Evolutionary conservation across 192 early-diverging fungal species (phyloP), one percentile per base, ranked within the genome.

Genomic region (Coemansia sp.): DNA sequence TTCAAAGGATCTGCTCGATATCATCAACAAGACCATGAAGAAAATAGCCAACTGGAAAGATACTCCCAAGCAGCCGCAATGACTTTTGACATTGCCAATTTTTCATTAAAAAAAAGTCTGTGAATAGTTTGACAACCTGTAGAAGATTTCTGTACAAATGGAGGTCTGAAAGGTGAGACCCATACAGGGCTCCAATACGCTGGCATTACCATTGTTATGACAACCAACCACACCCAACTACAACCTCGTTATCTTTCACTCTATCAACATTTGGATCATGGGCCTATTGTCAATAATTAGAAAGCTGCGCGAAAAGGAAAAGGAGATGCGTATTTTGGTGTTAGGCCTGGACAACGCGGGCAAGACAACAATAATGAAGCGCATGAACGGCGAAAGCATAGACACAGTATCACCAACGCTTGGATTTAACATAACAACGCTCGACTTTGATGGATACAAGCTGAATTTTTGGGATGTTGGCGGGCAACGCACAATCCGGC

Each of bases 331-430:
- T 15, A 82, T 99, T 43, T 80, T 98, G 8, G 93, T 99, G 61
- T 88, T 99, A 83, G 97, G 97, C 0, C 86, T 99, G 0, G 97
- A 99, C 82, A 99, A 99, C 87, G 98, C 98, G 0, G 98, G 98
- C 64, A 99, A 99, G 70, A 99, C 98, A 0, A 99, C 98, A 8
- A 97, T 98, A 60, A 83, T 98, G 52, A 97, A 98, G 75, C 84
- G 92, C 7, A 90, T 99, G 74, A 97, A 93, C 84, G 95, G 95
- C 47, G 93, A 98, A 65, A 87, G 89, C 59, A 94, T 95, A 49
- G 87, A 89, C 67, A 91, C 88, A 4, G 92, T 99, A 61, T 93
- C 95, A 20, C 97, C 97, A 6, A 98, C 96, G 1, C 86, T 99
- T 11, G 98, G 98, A 12, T 99, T 99, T 22, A 96, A 98, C 72